Evolutionary conservation across 495 filamentous ascomycete genomes (phyloP), one percentile per base, ranked within the genome.

Genomic region (Daldinia loculata): DNA sequence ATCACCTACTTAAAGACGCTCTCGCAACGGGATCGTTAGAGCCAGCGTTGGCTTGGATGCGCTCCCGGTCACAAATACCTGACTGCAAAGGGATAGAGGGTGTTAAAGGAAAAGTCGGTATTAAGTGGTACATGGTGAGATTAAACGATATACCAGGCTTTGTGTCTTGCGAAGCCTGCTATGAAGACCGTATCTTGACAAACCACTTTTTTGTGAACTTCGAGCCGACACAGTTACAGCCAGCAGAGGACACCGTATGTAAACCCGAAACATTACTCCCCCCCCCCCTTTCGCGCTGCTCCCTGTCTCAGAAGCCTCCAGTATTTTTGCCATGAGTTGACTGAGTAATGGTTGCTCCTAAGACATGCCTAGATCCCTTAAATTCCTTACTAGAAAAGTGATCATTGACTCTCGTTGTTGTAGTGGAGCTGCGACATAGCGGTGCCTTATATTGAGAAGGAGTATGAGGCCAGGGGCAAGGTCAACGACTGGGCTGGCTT

Each of bases 141-240:
- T 29, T 22, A 5, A 29, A 69, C 53, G 63, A 57, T 2, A 79
- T 82, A 43, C 61, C 72, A 1, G 66, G 64, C 19, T 80, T 80
- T 48, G 66, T 77, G 15, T 61, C 69, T 39, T 82, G 80, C 26
- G 59, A 78, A 57, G 80, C 78, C 0, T 82, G 80, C 34, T 78
- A 79, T 50, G 76, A 80, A 32, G 80, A 82, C 53, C 57, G 70
- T 14, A 34, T 82, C 14, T 41, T 67, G n/a, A 76, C 70, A 6
- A 76, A 75, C n/a, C 52, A 34, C 0, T 79, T 82, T 62, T 61
- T 63, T 1, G 41, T 39, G 27, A 62, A 69, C 38, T 78, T 81
- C 50, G 70, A 67, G 27, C 71, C 58, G 2, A 48, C 74, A 4
- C 63, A 57, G 7, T 51, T 72, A 11, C 77, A 79, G 26, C 71